Evolutionary conservation across 225 moss, liverwort and hornwort species (phyloP), one percentile per base, ranked within the genome.

Genomic region (Takakia lepidozioides): DNA sequence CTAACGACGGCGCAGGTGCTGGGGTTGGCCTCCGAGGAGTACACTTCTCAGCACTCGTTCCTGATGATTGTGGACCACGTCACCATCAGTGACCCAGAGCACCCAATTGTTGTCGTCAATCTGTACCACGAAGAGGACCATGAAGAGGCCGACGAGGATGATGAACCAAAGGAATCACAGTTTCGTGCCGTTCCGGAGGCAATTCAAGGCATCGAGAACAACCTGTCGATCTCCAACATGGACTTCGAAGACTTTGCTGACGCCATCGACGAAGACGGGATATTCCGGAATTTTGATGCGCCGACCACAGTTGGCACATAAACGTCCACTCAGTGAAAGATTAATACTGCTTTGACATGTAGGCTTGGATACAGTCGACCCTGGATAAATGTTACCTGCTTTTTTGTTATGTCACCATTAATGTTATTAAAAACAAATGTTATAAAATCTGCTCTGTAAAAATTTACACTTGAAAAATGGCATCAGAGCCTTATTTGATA

Each of bases 71-170:
- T 15, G 40, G 40, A 40, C 14, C 6, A 40, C 14, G 40, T 40
- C 14, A 40, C 14, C 40, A 15, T 40, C 40, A 3, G 5, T 4
- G 40, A 40, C 4, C 40, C 40, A 40, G 6, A 40, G 4, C 40
- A 40, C 40, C 40, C 40, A 4, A 5, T 40, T 15, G 40, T 40
- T 40, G 40, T 40, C 14, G 40, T 40, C 40, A 15, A 40, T 40
- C 40, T 40, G 14, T 40, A 40, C 40, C 6, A 40, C 19, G 40
- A 40, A 40, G 4, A 5, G 3, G 40, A 18, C 4, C 40, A 18
- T 5, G 40, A n/a, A n/a, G n/a, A n/a, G n/a, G n/a, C n/a, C n/a
- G n/a, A n/a, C n/a, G n/a, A n/a, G n/a, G n/a, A n/a, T n/a, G n/a
- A n/a, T n/a, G n/a, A n/a, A n/a, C n/a, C n/a, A n/a, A n/a, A n/a